Evolutionary conservation across 257 asterid genomes (phyloP), one percentile per base, ranked within the genome.

Genomic region (Lycium barbarum): DNA sequence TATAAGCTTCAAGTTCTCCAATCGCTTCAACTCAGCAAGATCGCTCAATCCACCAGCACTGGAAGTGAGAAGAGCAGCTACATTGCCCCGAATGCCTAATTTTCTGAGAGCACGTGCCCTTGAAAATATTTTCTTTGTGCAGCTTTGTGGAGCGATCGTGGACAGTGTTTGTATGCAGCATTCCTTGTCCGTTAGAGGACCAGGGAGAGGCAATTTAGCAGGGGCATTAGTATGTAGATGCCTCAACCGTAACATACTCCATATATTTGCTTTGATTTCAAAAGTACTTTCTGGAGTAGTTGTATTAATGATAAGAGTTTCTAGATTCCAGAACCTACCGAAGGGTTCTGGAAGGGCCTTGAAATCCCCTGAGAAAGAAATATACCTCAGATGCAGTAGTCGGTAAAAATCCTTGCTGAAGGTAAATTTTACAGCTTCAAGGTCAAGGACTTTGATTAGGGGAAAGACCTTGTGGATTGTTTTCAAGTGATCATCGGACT

Each of bases 171-270:
- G 74, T 14, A 67, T 22, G 74, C 43, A 22, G 6, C 45, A 22
- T 22, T 67, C 43, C n/a, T 12, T 33, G 43, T 33, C 74, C 33
- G 36, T 67, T 4, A 14, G 8, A 2, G 74, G 14, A 20, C 18
- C 17, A 67, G 74, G 74, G 17, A 15, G 74, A 67, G 74, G 74
- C 45, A 67, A 20, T 26, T 26, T 33, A 33, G 74, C 74, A 67
- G 74, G 74, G 14, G 74, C 43, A 55, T 55, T 55, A 55, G 61
- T 14, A 18, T 55, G 61, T 18, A 55, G 15, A 55, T 55, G 61
- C 61, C 74, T 67, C 74, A 67, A 67, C 7, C 74, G 74, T 33
- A 38, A 22, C 74, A 67, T 26, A 22, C 15, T 67, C 74, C 74
- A 67, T 67, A 67, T 67, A 38, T 67, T 1, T 3, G 43, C 74